Conservation (phyloP, 495 filamentous ascomycete species). For the Thozetella sp. region DNA sequence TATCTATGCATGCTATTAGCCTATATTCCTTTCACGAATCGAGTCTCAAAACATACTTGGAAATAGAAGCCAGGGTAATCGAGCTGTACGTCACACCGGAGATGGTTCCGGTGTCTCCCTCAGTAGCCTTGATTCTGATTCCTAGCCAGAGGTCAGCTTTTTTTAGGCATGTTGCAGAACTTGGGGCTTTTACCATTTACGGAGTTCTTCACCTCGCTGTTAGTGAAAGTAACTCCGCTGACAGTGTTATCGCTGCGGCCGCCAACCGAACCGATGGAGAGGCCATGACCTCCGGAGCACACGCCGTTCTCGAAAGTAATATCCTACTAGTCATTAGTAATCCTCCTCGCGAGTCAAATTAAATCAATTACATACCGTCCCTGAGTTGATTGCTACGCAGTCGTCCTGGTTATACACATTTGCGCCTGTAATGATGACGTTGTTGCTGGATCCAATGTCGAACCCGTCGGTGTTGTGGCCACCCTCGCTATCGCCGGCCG, state of each 20-base stretch:
- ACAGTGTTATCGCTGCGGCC: slow-evolving; percentile 64
- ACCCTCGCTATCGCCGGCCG: slow-evolving; percentile 46
- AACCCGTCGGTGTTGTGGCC: slow-evolving; percentile 72
- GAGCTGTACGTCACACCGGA: not conserved
- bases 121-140: not conserved
- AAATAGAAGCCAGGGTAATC: not conserved
- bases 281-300: slow-evolving; percentile 65
- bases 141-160: too few species aligned
- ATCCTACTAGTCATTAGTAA: slow-evolving; percentile 19
- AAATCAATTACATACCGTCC: slow-evolving; percentile 23
- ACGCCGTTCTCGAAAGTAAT: slow-evolving; percentile 56
- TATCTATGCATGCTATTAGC: too few species aligned
- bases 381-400: slow-evolving; percentile 65
- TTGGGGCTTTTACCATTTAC: too few species aligned
- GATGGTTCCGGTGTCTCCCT: not conserved
- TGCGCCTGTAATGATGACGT: slow-evolving; percentile 55
- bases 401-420: slow-evolving; percentile 65
- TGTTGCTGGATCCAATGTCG: slow-evolving; percentile 54
- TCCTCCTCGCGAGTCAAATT: not conserved
- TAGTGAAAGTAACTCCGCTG: slow-evolving; percentile 36
- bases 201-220: slow-evolving; percentile 36
- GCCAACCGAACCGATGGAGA: slow-evolving; percentile 71
- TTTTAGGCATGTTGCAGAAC: too few species aligned
- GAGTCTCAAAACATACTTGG: too few species aligned
- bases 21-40: too few species aligned